Evolutionary conservation across 2,329 filamentous ascomycete species (phyloP), one percentile per base, ranked within the genome.

Genomic region (Trichoderma breve): DNA sequence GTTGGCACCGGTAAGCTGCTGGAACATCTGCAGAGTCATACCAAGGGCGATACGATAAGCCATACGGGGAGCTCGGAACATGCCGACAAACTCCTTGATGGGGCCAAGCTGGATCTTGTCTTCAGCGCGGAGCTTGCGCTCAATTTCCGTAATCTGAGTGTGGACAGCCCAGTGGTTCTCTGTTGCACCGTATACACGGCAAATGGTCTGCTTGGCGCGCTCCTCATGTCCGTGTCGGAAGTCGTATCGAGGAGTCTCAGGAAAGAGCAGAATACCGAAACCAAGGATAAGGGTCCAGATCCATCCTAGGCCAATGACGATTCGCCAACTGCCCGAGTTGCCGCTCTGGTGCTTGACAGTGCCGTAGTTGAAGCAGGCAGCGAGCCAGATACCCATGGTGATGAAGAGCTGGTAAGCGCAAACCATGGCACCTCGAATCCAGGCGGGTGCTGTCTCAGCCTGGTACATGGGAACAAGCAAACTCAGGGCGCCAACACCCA

Each of bases 381-480:
- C 86, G 3, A 86, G 81, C 80, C 87, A 89, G 76, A 93, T 92
- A 30, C 91, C 91, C 60, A 92, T 81, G 0, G 90, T 93, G 80
- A 93, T 92, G 81, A 92, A 90, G 4, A 93, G 84, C 81, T 93
- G 91, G 79, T 93, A 93, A 14, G 86, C 86, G 61, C 86, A 86
- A 63, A 93, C 88, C 74, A 93, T 85, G 5, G 88, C 85, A 70
- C 90, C 91, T 74, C 91, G 86, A 64, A 93, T 88, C 79, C 89
- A 89, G 15, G 89, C 85, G 0, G 91, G 91, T 0, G 89, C 88
- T 6, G 87, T 91, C 80, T 93, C 91, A n/a, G 88, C 88, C 76
- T 92, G 90, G 78, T 92, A 93, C 88, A 93, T 90, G n/a, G 90
- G 90, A 0, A 91, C 89, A 14, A 90, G 80, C 6, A 92, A 86